Conservation (phyloP, 768 basidiomycete species). For the Suillus subaureus region DNA sequence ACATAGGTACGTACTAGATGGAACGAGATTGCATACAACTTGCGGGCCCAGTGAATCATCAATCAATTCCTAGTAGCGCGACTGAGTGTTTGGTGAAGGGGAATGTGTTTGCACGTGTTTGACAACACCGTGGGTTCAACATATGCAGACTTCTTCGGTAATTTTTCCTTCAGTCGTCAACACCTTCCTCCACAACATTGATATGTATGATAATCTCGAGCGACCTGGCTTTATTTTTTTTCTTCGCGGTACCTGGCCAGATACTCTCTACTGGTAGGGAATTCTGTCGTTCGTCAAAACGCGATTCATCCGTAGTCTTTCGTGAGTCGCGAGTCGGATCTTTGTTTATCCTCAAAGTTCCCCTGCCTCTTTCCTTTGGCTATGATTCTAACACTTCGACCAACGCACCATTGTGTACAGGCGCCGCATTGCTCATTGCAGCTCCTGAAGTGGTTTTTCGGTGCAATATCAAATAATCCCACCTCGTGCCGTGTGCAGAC, state of each 20-base stretch:
- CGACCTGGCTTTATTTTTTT: neutral
- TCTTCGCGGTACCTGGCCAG: neutral
- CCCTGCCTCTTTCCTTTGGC: neutral
- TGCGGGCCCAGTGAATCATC: neutral
- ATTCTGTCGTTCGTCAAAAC: neutral
- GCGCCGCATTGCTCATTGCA: conserved; percentile 32
- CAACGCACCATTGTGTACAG: conserved; percentile 35
- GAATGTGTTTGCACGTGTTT: neutral
- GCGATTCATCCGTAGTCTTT: neutral
- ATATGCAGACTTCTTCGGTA: neutral
- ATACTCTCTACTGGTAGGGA: neutral
- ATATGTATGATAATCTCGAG: neutral
- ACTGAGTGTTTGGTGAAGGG: neutral
- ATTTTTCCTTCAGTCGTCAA: neutral
- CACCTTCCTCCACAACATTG: neutral
- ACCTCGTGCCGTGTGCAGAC: neutral
- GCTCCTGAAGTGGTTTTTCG: conserved; percentile 33
- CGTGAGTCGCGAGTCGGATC: neutral
- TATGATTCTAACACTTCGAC: neutral
- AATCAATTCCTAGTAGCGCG: neutral
- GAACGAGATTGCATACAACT: neutral
- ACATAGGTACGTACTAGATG: neutral
- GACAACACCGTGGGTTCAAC: neutral
- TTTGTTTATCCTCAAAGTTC: neutral
- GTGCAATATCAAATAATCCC: neutral